Evolutionary conservation across 805 yeast genomes (phyloP), one percentile per base, ranked within the genome.

Genomic region (Teunomyces gatunensis): DNA sequence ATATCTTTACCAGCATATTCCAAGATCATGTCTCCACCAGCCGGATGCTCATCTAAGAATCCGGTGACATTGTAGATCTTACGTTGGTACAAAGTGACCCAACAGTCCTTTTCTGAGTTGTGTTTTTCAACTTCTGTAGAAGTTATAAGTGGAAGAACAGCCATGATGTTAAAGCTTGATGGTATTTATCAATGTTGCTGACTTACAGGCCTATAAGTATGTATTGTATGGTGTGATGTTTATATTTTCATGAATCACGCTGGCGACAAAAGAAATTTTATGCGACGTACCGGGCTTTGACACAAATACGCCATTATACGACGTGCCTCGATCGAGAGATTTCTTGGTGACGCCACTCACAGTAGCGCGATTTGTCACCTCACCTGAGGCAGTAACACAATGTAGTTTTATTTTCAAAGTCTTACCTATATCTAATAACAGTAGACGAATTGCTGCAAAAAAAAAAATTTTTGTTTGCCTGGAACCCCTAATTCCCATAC

Each of bases 61-160:
- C 65, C 74, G 1, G 96, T 85, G 42, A 92, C 92, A 61, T 92
- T 84, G 64, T 91, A 92, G 33, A 92, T 82, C 57, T 87, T 89
- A 60, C 96, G 77, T 61, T 85, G 65, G 67, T 85, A 81, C 15
- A 91, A 69, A 2, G 95, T 80, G 46, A 91, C 95, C 91, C 92
- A 87, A 52, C 92, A 83, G 51, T 85, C 84, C 11, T 71, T 62
- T 18, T 66, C 64, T 21, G 72, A 65, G 58, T 68, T 75, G 64
- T 87, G 95, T 27, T 63, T 58, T 10, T 68, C 71, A 12, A 90
- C 75, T 48, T 80, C 79, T 0, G 68, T 54, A 44, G 67, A 63
- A 3, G 95, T 75, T 53, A 84, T 60, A 44, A 89, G 70, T 11
- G 95, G 96, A 21, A 88, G 67, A 46, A 54, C 40, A n/a, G 46